These are phyloP conservation scores for Lactifluus hygrophoroides DNA, from an alignment of 768 basidiomycete genomes.

Conservation along the genomic window DNA sequence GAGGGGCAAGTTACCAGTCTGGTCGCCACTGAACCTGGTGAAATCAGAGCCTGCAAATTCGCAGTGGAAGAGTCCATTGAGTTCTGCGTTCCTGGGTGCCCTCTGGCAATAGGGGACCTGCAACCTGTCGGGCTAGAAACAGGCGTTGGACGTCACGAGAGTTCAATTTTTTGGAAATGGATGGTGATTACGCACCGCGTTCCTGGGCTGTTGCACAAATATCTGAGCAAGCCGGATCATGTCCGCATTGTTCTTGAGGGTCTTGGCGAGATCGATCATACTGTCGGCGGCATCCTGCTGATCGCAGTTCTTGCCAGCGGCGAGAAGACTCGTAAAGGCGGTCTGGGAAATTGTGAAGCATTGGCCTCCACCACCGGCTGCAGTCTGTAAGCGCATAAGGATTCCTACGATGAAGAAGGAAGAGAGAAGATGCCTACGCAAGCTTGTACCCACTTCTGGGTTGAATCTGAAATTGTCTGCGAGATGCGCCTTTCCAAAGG, in stretches of 20 bases:
- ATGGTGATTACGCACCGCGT: constrained; percentile 32
- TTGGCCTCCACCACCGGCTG: constrained; percentile 45
- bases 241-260: constrained; percentile 34
- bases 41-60: constrained; percentile 42
- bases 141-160: neutral
- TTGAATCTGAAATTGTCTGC: constrained; percentile 41
- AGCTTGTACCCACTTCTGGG: constrained; percentile 41
- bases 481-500: constrained; percentile 39
- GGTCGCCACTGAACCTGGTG: constrained; percentile 39
- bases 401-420: neutral
- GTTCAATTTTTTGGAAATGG: too few relatives aligned
- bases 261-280: constrained; percentile 42
- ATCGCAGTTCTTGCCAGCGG: constrained; percentile 32
- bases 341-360: constrained; percentile 51
- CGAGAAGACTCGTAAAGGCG: constrained; percentile 50
- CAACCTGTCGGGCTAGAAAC: constrained; percentile 32
- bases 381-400: constrained; percentile 28
- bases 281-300: constrained; percentile 42
- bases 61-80: constrained; percentile 49
- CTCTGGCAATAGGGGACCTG: constrained; percentile 45
- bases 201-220: constrained; percentile 49
- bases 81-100: constrained; percentile 41
- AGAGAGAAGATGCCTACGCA: constrained; percentile 33
- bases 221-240: constrained; percentile 47
- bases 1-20: constrained; percentile 43